Conservation (phyloP, 257 asterid species). For the Lithospermum erythrorhizon region DNA sequence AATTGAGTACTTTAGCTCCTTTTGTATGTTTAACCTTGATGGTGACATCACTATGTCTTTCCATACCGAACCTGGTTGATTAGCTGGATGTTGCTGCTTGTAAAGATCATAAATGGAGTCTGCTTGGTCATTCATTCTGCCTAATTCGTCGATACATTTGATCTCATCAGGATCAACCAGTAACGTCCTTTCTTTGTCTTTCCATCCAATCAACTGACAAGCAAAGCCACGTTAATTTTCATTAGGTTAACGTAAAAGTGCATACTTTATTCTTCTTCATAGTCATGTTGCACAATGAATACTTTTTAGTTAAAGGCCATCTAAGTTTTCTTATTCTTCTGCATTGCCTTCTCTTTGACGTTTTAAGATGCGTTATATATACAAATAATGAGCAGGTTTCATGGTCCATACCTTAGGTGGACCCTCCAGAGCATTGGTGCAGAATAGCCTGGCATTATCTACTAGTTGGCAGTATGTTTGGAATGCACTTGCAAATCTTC, state of each 20-base stretch:
- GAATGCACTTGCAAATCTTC: conserved; percentile 79
- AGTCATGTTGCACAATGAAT: background rate
- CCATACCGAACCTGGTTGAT: conserved; percentile 76
- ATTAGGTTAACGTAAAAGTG: background rate
- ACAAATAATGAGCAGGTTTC: too few species aligned
- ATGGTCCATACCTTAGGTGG: conserved; percentile 59
- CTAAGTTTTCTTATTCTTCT: background rate
- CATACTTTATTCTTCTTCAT: background rate
- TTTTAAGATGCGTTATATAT: background rate
- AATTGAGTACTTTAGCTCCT: conserved; percentile 79
- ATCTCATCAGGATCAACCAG: conserved; percentile 94
- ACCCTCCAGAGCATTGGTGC: conserved; percentile 83
- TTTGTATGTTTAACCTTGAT: conserved; percentile 83
- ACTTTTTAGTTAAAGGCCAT: background rate
- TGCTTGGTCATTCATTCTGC: conserved; percentile 55
- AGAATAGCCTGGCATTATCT: conserved; percentile 69
- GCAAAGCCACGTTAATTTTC: background rate
- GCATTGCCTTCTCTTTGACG: background rate
- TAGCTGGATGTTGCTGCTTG: conserved; percentile 60
- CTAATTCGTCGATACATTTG: conserved; percentile 35
- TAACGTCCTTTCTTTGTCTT: conserved; percentile 79
- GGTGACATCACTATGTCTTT: conserved; percentile 91
- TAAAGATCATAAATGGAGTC: conserved; percentile 67
- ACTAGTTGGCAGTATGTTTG: conserved; percentile 65
- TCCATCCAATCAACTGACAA: conserved; percentile 82